Evolutionary conservation across 2,329 filamentous ascomycete species (phyloP), one percentile per base, ranked within the genome.

Genomic region (Aspergillus japonicus): DNA sequence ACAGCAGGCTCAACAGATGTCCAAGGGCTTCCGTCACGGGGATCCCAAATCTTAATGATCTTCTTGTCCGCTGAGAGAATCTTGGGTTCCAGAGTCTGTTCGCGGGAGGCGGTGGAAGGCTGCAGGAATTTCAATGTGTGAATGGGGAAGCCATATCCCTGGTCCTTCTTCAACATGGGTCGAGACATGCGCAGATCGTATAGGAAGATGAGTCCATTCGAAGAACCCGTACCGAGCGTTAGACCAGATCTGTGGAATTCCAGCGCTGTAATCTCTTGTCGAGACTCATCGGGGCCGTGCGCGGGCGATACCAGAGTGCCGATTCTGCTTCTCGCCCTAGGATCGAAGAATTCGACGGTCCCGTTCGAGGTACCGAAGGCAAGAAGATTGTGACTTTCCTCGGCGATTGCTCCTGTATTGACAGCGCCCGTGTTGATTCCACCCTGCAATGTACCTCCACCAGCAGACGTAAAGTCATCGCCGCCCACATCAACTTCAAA

Each of bases 291-390:
- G 58, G 67, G 73, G 58, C 77, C 76, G 35, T 80, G 75, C 6
- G 74, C 63, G 4, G 83, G 83, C 1, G 81, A 84, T 12, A 88
- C 83, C 2, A 99, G 80, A 19, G 94, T 83, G 16, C 91, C 93
- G 11, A 94, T 89, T 59, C 92, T 84, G 57, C 89, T 89, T 71
- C 92, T 89, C 31, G 90, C 92, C 61, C 95, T 85, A 1, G 93
- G 85, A 73, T 99, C 95, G 91, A 93, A 99, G 71, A 98, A 94
- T 73, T 99, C 95, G 26, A 98, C 91, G 0, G 94, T 96, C n/a
- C 95, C 94, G 58, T 95, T 81, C 2, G 92, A 93, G 1, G 95
- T 99, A 55, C 96, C 95, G 69, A 99, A 99, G 0, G 94, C 93
- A 35, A 93, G 83, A 4, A 99, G 82, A 58, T 95, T 95, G 74